Evolutionary conservation across 179 eudicot species (phyloP).

Genomic region (Vitellaria paradoxa): DNA sequence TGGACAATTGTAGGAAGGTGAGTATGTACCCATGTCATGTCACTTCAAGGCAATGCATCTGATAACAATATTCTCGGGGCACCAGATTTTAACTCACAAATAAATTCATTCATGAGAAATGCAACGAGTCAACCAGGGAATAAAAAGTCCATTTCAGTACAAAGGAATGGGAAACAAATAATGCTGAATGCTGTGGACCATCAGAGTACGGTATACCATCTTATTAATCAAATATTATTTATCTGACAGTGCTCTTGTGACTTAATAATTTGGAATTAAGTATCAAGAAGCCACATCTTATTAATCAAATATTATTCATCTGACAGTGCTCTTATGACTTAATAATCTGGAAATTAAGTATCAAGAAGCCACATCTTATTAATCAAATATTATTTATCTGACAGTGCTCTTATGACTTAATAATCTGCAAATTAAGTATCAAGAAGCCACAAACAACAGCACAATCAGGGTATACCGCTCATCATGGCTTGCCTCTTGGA

Average conservation of each 20-base stretch:
- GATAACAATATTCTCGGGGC: neutral
- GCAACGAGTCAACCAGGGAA: conserved; percentile 7
- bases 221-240: neutral
- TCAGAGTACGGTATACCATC: neutral
- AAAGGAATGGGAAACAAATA: neutral
- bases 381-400: neutral
- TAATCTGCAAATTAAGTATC: too few relatives aligned
- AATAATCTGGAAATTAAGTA: neutral
- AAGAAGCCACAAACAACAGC: neutral
- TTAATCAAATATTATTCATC: neutral
- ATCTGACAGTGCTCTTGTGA: neutral
- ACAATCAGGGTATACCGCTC: conserved; percentile 49
- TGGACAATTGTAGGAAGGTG: too few relatives aligned
- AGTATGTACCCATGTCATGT: too few relatives aligned
- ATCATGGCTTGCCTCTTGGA: conserved; percentile 90
- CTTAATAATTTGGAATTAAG: neutral
- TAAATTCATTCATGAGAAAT: neutral
- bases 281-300: too few relatives aligned
- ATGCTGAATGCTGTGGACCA: conserved; percentile 2
- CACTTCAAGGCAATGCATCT: neutral
- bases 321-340: neutral
- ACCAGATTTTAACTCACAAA: neutral
- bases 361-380: neutral
- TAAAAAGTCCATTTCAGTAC: neutral
- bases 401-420: neutral